Evolutionary conservation across 345 rosid species (phyloP), one percentile per base, ranked within the genome.

Genomic region (Hypericum perforatum): DNA sequence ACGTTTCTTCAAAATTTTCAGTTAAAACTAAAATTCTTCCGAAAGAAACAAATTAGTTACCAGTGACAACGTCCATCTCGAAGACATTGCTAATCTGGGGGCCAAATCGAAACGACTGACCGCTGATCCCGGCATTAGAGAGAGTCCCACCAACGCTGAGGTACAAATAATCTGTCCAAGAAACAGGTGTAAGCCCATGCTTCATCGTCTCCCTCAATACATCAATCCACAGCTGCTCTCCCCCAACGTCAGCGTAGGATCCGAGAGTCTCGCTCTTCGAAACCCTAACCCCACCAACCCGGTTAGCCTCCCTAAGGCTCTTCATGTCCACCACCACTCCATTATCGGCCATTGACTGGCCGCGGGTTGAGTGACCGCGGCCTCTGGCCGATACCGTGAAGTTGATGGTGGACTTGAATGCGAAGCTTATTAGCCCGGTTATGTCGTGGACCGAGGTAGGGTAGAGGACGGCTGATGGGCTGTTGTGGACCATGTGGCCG

Each of bases 11-110:
- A 9, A 38, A 5, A 5, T 12, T 44, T 42, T 14, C 14, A 1
- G 11, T 39, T 5, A 7, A 14, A 32, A 14, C 11, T 5, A 9
- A n/a, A 46, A 40, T 16, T 15, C 16, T 40, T 5, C 16, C 9
- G 37, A 5, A 9, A 53, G 10, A 41, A 54, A 41, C 37, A 9
- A n/a, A 12, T 43, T 43, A 44, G 63, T 7, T 81, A 92, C 98
- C 98, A 65, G 98, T 92, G 41, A 92, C 74, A 65, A 92, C 81
- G 58, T 92, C 96, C 74, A 92, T 76, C 69, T 88, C 90, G 58
- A 75, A 79, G 58, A 92, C 94, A 45, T 92, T 92, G 74, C 94
- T 88, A 67, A 92, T 92, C 75, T 88, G 98, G 47, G 98, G 98
- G 53, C 98, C 96, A 54, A 81, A 80, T 29, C 81, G 80, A 68